Percentiles rank a stretch among this genome's conserved stretches.
phyloP scores from a whole-genome alignment of 1,139 yeast genomes.

The Petasospora rhodanensis region DNA sequence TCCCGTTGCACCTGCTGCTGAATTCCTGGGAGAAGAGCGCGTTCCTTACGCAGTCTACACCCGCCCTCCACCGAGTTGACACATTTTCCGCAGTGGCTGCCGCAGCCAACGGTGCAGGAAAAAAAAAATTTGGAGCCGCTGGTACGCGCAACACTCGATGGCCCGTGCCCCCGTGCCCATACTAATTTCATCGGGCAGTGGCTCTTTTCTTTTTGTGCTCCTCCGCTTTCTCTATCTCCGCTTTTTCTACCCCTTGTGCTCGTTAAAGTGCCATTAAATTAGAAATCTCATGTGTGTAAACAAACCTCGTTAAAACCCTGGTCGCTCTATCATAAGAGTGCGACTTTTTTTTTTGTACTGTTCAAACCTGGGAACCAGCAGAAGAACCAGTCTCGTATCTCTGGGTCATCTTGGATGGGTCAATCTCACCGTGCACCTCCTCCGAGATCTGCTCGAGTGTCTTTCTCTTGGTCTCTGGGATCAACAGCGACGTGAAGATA shows the following conservation, averaged over 20 bases:
- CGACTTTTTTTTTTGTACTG: too few species aligned
- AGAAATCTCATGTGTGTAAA: too few species aligned
- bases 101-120: not conserved
- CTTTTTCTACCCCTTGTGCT: too few species aligned
- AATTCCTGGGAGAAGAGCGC: not conserved
- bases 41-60: too few species aligned
- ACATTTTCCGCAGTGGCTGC: not conserved
- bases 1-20: slow-evolving; percentile 9
- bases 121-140: not conserved
- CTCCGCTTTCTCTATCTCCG: too few species aligned
- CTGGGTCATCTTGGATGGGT: slow-evolving; percentile 27
- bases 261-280: too few species aligned
- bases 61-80: too few species aligned
- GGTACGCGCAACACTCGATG: not conserved
- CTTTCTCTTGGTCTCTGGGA: slow-evolving; percentile 89
- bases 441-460: slow-evolving; percentile 79
- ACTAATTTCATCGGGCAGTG: too few species aligned
- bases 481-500: slow-evolving; percentile 53
- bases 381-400: slow-evolving; percentile 17
- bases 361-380: slow-evolving; percentile 12
- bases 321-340: not conserved
- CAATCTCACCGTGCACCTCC: slow-evolving; percentile 71
- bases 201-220: too few species aligned
- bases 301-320: too few species aligned
- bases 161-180: not conserved